Evolutionary conservation across 177 flowering plant species (phyloP), one percentile per base, ranked within the genome.

Genomic region (Telopea speciosissima): DNA sequence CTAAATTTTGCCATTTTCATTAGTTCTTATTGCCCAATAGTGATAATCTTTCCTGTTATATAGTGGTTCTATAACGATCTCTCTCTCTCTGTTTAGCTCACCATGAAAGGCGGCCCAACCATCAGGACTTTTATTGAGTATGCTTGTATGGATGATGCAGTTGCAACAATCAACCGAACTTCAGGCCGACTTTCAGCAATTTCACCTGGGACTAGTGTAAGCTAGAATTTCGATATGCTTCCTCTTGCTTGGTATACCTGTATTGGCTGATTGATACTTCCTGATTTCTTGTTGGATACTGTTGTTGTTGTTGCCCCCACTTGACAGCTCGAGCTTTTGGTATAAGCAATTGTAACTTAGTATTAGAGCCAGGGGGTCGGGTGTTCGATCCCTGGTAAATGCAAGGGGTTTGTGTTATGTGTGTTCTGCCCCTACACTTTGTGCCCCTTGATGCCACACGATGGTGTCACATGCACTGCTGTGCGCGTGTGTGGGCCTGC

Each of bases 91-190:
- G 24, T 73, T 69, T 76, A 91, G 97, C 81, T 95, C 72, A 81
- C 89, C 64, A 67, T 89, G 68, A 78, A 78, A 81, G 99, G 97
- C 72, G 99, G 99, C 44, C 99, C 99, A 73, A 83, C 77, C 62
- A 62, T 81, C 75, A 90, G 90, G 64, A 79, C 72, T 13, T 67
- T 44, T 70, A 75, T 84, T 62, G 88, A 82, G 78, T 95, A 79
- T 77, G 74, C 85, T 42, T 85, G 83, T 73, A 66, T 72, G 77
- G 83, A 92, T 74, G 84, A 84, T 70, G 74, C 58, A 56, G 82
- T 83, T 73, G 93, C 88, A 12, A 75, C 62, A 45, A 72, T 91
- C 64, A 66, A 88, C 65, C 80, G 56, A 75, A 70, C 83, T 63
- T 81, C 95, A 12, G 97, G 97, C 70, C 83, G 63, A 45, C 77